A percentile compares a stretch with the other conserved stretches of the same genome.
Conservation (phyloP, 257 asterid species). For the Rubia yunnanensis region DNA sequence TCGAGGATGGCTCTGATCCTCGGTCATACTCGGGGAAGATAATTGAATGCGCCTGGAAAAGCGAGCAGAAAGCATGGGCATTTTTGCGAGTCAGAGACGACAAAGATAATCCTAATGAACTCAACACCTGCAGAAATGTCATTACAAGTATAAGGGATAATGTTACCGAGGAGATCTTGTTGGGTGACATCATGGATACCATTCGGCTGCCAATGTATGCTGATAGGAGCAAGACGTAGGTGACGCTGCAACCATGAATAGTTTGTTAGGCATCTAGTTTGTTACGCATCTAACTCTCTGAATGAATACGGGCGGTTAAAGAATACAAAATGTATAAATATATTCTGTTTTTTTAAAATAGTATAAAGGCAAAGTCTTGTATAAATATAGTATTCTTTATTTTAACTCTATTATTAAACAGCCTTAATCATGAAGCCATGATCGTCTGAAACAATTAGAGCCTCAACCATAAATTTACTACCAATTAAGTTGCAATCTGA, state of each 20-base stretch:
- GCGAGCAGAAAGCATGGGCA: neutral
- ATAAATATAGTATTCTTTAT: too few relatives aligned
- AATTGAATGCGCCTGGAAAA: neutral
- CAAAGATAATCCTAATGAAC: neutral
- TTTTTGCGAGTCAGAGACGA: neutral
- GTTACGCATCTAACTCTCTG: neutral
- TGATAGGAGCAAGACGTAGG: neutral
- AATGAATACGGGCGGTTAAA: neutral
- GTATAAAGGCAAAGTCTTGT: too few relatives aligned
- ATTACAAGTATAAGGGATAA: neutral
- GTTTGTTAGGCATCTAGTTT: neutral
- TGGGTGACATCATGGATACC: neutral
- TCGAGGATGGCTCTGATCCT: conserved; percentile 51
- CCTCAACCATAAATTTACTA: neutral
- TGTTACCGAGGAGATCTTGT: neutral
- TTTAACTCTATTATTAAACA: neutral
- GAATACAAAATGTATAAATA: too few relatives aligned
- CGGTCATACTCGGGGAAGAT: neutral
- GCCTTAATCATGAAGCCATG: neutral
- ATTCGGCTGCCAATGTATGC: neutral
- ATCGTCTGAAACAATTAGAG: neutral
- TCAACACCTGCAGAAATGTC: neutral
- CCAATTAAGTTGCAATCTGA: neutral
- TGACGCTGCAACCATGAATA: neutral
- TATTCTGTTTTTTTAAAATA: too few relatives aligned